phyloP scores from a whole-genome alignment of 2,329 filamentous ascomycete species.

The Tolypocladium amazonense region DNA sequence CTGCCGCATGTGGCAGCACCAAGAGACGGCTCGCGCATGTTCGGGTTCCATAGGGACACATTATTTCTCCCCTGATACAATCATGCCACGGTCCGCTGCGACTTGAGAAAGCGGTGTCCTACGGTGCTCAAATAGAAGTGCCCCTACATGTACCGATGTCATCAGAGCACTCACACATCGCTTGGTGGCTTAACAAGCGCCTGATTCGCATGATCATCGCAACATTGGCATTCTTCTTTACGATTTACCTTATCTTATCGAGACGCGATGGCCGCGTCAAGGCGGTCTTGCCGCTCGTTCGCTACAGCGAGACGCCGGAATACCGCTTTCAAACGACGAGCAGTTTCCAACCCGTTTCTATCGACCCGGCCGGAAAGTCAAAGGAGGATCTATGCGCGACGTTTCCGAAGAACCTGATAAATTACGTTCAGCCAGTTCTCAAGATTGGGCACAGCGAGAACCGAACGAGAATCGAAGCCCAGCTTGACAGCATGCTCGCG shows the following conservation, averaged over 20 bases:
- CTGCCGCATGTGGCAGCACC: no score
- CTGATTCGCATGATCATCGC: neutral
- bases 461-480: conserved; percentile 19
- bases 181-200: neutral
- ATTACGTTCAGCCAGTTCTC: neutral
- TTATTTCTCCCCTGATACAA: neutral
- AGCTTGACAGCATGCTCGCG: conserved; percentile 40
- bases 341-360: neutral
- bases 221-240: neutral
- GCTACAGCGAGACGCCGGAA: neutral
- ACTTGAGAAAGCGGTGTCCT: neutral
- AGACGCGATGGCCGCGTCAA: neutral
- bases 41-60: no score
- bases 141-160: neutral
- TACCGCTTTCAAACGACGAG: neutral
- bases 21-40: no score
- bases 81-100: neutral
- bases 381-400: neutral
- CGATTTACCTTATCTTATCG: neutral
- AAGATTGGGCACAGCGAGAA: neutral
- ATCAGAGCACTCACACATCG: neutral
- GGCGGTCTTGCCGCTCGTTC: neutral
- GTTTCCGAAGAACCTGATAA: neutral
- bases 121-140: neutral
- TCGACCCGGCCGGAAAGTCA: neutral